Evolutionary conservation across 2,329 filamentous ascomycete species (phyloP), one percentile per base, ranked within the genome.

Genomic region (Cyanodermella asteris): DNA sequence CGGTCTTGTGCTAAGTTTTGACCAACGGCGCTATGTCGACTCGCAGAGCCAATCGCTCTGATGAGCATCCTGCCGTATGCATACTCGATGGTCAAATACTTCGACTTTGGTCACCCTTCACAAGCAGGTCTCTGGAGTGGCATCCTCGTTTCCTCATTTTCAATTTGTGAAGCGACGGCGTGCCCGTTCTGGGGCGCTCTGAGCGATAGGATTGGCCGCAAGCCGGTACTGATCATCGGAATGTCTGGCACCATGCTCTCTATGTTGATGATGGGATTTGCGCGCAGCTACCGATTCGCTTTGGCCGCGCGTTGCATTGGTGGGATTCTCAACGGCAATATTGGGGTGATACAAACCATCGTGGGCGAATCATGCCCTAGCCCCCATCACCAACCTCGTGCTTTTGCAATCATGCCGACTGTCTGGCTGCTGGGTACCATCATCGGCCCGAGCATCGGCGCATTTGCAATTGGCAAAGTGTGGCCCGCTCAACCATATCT

Each of bases 41-140:
- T 93, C 36, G 77, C 81, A 26, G 82, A 93, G 49, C 82, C 82
- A 13, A 84, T 93, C 38, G 81, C 82, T 25, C 64, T 93, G 34
- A 91, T 81, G 2, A 87, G 77, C 42, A 87, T 91, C 48, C 90
- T 84, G 39, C 82, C 82, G 12, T 93, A 91, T 48, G 77, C 77
- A 31, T 90, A 75, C 74, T 64, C 73, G 31, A 68, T 84, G 37
- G 71, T 84, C 36, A 76, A 76, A 48, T 60, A 68, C 37, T 80
- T 80, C 47, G 42, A 76, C 20, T 60, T 82, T 37, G 75, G 72
- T 33, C 61, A 65, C 38, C 64, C 69, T 36, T 55, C 64, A 50
- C 66, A 82, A 65, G 76, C 77, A 31, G 90, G 71, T 18, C 84
- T 77, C 51, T 91, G 87, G 49, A 75, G 82, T 16, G 82, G 82